Evolutionary conservation across 768 basidiomycete species (phyloP), one percentile per base, ranked within the genome.

Genomic region (Phlebiopsis flavidoalba): DNA sequence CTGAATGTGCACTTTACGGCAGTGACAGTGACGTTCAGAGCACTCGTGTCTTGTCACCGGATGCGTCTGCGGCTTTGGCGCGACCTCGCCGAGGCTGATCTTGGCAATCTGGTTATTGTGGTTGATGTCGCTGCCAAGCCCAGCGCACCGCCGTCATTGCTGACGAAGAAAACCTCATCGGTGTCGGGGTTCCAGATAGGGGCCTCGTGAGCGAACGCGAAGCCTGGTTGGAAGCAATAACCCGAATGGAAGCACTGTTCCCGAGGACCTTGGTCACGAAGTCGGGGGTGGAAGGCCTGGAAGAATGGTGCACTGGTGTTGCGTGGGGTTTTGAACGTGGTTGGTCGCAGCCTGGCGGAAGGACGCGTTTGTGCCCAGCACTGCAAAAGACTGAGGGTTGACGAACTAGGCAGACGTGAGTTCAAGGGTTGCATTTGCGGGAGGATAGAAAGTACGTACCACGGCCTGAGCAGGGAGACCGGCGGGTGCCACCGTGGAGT

Each of bases 151-250:
- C 89, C 88, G 58, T 81, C 83, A 61, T 85, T 89, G 71, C 85
- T 87, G 5, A 81, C 78, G 66, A 93, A 93, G 74, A 84, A 86
- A 1, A 93, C 76, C 63, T 87, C 83, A 65, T 91, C 82, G n/a
- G 84, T 86, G n/a, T 76, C 79, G 5, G 84, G 73, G 35, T 82
- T 74, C 71, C 84, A 90, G 1, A 91, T 76, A 0, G 88, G 88
- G 2, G 88, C 91, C 72, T 93, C 91, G 67, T 93, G 90, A 17
- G 89, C 89, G 63, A 90, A 84, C 2, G 86, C 86, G 69, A 85
- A 86, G 3, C 78, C 81, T 3, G 80, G 60, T 84, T 83, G 8
- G 80, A 79, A 0, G 84, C 83, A 51, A 93, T 81, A 60, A 81
- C 70, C 3, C 80, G 78, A 53, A 92, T 79, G 0, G 80, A 79